phyloP scores from a whole-genome alignment of 106 monocot genomes.

The Acorus gramineus region DNA sequence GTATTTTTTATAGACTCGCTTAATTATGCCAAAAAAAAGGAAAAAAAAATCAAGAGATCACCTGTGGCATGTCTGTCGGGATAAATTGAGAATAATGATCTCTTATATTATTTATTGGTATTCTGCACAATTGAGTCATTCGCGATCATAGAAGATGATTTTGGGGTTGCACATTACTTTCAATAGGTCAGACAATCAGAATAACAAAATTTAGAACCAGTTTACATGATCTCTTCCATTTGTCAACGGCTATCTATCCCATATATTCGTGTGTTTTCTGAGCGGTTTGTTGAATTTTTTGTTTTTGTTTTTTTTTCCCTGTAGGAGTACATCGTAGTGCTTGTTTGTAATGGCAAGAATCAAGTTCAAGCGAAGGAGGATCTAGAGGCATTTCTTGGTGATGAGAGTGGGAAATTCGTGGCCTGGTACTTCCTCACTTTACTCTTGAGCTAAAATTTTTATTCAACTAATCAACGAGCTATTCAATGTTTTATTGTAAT shows the following conservation, averaged over 20 bases:
- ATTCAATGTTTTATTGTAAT: background rate
- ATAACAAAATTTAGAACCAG: too few species aligned
- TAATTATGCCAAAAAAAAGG: too few species aligned
- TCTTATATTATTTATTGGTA: too few species aligned
- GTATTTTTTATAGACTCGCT: too few species aligned
- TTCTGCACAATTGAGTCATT: too few species aligned
- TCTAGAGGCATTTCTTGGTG: conserved; percentile 72
- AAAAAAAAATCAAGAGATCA: too few species aligned
- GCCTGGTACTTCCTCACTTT: conserved; percentile 41
- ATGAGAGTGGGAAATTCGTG: conserved; percentile 55
- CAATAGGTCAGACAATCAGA: too few species aligned
- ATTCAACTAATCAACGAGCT: too few species aligned
- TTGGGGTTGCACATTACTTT: too few species aligned
- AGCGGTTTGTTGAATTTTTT: background rate
- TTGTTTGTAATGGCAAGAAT: conserved; percentile 84
- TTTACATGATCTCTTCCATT: background rate
- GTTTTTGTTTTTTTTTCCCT: conserved; percentile 9
- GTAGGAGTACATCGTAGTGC: conserved; percentile 85
- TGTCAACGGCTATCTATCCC: background rate
- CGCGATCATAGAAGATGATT: too few species aligned
- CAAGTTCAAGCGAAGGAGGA: conserved; percentile 65
- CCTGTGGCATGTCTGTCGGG: too few species aligned
- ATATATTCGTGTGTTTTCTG: background rate
- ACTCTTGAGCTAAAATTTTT: background rate
- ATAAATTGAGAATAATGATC: too few species aligned